phyloP scores from a whole-genome alignment of 306 rosid species.

The Purshia tridentata region DNA sequence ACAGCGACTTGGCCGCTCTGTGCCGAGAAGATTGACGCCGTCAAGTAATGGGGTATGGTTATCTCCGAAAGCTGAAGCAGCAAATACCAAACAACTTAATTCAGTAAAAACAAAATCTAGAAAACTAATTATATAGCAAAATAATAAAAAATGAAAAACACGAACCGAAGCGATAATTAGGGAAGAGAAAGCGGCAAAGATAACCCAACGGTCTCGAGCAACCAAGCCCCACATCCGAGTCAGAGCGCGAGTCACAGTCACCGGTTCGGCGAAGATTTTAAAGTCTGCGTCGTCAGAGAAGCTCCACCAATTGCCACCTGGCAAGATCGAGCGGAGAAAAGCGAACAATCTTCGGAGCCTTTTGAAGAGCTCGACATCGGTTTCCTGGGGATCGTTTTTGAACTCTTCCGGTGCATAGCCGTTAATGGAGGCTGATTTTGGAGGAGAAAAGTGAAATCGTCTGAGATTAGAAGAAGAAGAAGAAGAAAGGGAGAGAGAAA shows the following conservation, averaged over 20 bases:
- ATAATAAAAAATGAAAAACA: not conserved
- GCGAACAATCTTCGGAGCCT: conserved; percentile 36
- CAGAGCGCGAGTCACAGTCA: conserved; percentile 73
- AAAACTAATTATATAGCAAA: conserved; percentile 7
- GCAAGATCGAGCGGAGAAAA: conserved; percentile 47
- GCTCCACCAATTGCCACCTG: conserved; percentile 89
- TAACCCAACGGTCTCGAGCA: conserved; percentile 76
- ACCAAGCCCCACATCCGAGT: conserved; percentile 82
- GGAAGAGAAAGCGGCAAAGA: conserved; percentile 72
- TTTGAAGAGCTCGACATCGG: conserved; percentile 30
- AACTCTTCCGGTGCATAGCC: conserved; percentile 49
- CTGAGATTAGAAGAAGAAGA: conserved; percentile 17
- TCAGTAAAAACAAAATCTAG: not conserved
- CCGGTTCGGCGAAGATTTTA: conserved; percentile 53
- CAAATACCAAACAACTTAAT: not conserved
- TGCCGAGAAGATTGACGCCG: conserved; percentile 83
- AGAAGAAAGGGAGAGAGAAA: conserved; percentile 13
- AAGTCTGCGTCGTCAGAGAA: conserved; percentile 52
- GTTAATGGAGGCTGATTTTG: conserved; percentile 57
- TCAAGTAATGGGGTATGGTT: conserved; percentile 82
- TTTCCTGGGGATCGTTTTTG: conserved; percentile 12
- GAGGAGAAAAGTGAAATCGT: conserved; percentile 25
- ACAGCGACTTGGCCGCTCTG: conserved; percentile 72
- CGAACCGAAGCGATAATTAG: conserved; percentile 76
- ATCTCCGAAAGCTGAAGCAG: conserved; percentile 76